Percentiles rank a stretch among this genome's conserved stretches.
phyloP scores from a whole-genome alignment of 305 asterid species.

The Fraxinus sp. region DNA sequence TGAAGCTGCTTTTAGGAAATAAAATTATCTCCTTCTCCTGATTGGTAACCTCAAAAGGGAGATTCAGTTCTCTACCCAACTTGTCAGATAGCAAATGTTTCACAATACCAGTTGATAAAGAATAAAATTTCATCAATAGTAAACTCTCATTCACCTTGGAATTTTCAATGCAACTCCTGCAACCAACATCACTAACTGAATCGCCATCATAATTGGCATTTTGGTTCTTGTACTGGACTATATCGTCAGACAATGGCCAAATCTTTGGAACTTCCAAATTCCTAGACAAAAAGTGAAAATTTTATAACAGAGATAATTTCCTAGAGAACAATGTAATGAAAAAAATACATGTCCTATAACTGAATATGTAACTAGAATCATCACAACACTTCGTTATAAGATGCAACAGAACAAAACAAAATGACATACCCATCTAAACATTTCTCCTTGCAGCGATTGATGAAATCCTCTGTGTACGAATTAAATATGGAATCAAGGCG shows the following conservation, averaged over 20 bases:
- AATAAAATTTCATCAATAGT: conserved; percentile 58
- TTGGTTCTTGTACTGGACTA: conserved; percentile 39
- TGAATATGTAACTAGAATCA: not conserved
- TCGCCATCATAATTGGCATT: conserved; percentile 12
- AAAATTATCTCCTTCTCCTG: conserved; percentile 57
- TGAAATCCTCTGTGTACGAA: conserved; percentile 55
- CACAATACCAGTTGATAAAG: conserved; percentile 46
- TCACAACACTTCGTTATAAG: not conserved
- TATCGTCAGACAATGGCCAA: conserved; percentile 41
- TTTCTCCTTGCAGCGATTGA: conserved; percentile 52
- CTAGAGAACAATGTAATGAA: not conserved
- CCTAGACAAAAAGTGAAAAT: conserved; percentile 30
- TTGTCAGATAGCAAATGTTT: conserved; percentile 56
- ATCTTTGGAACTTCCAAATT: conserved; percentile 60
- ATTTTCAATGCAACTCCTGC: conserved; percentile 49
- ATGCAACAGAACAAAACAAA: conserved; percentile 8
- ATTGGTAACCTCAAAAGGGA: conserved; percentile 70
- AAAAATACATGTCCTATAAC: not conserved
- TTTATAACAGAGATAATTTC: not conserved
- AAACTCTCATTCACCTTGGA: conserved; percentile 67
- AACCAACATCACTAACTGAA: conserved; percentile 27
- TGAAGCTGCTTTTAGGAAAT: conserved; percentile 54
- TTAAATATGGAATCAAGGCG: conserved; percentile 50
- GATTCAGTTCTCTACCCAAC: conserved; percentile 46
- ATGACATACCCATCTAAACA: conserved; percentile 52